Base-by-base conservation (phyloP, 1,139 yeast genomes). In the Nematodospora anomalae region DNA sequence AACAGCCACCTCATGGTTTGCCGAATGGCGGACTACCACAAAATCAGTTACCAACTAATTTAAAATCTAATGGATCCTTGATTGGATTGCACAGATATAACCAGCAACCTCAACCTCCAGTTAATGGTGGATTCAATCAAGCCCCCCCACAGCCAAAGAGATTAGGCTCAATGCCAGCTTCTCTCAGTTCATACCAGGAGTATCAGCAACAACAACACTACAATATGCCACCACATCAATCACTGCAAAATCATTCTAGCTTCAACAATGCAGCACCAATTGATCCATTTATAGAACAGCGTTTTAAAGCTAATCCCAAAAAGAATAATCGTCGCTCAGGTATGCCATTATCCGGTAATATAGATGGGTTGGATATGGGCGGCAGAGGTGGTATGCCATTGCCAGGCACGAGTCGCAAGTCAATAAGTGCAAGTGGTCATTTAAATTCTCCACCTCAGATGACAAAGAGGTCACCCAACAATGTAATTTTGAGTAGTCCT, bases 331-430 rank as follows among this genome's bases (percentile, higher is more conserved):
- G 74, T 35, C 59, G 74, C 18, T 64, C 73, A 0, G 63, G 55
- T 10, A 60, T 58, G 46, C 68, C 72, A 13, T 49, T 62, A 56
- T 56, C 52, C 31, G 66, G 62, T 8, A 61, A 57, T 36, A 46
- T 62, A 18, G 62, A 61, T 23, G 69, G 70, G 3, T 46, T 69
- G 22, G 76, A 71, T 49, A 60, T 68, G 62, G 76, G 76, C 10
- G 76, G 75, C 8, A 60, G 76, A 47, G 76, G 74, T n/a, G 76
- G 76, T 9, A 71, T 70, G 76, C 76, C 75, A 33, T 55, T 55
- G 54, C 63, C 68, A 1, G 52, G 52, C 3, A 51, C 42, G 15
- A 28, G 34, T 12, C 44, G 52, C 55, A 46, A 58, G 50, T 43
- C 53, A 9, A 31, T 44, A 13, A 35, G 40, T 31, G 43, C 42